phyloP scores from a whole-genome alignment of 2,329 filamentous ascomycete genomes.

The Fusarium musae region DNA sequence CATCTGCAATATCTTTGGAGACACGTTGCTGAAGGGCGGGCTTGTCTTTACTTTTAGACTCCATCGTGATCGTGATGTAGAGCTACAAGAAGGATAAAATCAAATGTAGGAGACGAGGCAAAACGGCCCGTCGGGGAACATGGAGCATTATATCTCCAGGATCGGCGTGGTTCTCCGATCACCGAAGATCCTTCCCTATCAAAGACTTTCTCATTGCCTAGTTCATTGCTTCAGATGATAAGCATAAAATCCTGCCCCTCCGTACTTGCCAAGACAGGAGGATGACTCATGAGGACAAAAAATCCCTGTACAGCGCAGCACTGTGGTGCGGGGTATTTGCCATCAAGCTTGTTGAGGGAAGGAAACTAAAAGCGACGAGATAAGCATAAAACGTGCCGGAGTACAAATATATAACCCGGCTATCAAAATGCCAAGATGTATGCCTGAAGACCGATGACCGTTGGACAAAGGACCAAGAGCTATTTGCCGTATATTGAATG shows the following conservation, averaged over 20 bases:
- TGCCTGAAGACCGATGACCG: fast-evolving
- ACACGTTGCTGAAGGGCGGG: fast-evolving
- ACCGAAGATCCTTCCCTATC: no score
- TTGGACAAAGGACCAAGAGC: fast-evolving
- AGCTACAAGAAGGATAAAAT: fast-evolving
- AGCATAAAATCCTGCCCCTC: fast-evolving
- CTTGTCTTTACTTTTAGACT: not conserved
- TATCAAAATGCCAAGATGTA: slow-evolving; percentile 15
- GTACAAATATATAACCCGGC: fast-evolving
- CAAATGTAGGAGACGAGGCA: no score
- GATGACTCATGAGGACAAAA: no score
- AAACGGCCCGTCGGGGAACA: fast-evolving
- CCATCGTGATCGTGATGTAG: fast-evolving
- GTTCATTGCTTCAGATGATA: not conserved
- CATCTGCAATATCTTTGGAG: not conserved
- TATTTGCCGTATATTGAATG: not conserved
- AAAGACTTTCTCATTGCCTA: no score
- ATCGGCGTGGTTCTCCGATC: not conserved
- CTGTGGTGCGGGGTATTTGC: not conserved
- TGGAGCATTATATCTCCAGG: not conserved
- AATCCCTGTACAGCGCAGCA: not conserved
- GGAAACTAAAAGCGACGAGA: not conserved
- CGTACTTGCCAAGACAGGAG: not conserved
- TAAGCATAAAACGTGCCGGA: not conserved
- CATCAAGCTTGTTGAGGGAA: not conserved